Conservation (phyloP, 306 rosid genomes). For the Lupinus albus region DNA sequence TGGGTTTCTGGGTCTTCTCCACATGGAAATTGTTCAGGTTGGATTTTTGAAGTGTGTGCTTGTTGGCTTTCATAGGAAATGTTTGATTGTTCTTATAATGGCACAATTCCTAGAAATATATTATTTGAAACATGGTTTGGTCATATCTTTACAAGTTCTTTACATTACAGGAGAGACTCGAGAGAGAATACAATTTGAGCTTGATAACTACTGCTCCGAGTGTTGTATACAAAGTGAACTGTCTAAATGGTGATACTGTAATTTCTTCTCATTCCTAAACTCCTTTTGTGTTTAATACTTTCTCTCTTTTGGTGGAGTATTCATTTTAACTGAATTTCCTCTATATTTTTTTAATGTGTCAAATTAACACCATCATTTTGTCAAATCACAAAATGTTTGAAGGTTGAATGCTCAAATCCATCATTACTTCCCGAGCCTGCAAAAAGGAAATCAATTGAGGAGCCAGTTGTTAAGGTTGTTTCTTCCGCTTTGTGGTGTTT, state of each 20-base stretch:
- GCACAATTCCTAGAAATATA: slow-evolving; percentile 23
- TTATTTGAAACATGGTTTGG: slow-evolving; percentile 19
- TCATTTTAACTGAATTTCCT: slow-evolving; percentile 33
- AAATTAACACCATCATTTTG: slow-evolving; percentile 36
- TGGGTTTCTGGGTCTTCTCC: slow-evolving; percentile 94
- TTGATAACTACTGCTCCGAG: slow-evolving; percentile 87
- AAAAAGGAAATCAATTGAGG: slow-evolving; percentile 73
- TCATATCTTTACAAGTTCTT: slow-evolving; percentile 38
- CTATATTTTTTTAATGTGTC: slow-evolving; percentile 26
- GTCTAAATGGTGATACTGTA: slow-evolving; percentile 76
- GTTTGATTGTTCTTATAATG: slow-evolving; percentile 33
- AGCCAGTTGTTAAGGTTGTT: slow-evolving; percentile 73
- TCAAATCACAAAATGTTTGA: slow-evolving; percentile 37
- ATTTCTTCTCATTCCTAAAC: slow-evolving; percentile 64
- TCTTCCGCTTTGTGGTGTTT: slow-evolving; percentile 33
- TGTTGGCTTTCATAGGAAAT: slow-evolving; percentile 32
- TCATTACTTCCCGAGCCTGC: slow-evolving; percentile 81
- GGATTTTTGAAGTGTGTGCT: slow-evolving; percentile 29
- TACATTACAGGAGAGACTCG: slow-evolving; percentile 67
- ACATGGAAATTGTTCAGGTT: slow-evolving; percentile 98
- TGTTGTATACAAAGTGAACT: slow-evolving; percentile 73
- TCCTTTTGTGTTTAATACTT: slow-evolving; percentile 39
- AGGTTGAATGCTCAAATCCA: slow-evolving; percentile 85
- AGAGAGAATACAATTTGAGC: slow-evolving; percentile 82
- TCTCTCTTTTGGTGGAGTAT: slow-evolving; percentile 23